Conservation (phyloP, 768 basidiomycete species). For the Tylopilus intermedius region DNA sequence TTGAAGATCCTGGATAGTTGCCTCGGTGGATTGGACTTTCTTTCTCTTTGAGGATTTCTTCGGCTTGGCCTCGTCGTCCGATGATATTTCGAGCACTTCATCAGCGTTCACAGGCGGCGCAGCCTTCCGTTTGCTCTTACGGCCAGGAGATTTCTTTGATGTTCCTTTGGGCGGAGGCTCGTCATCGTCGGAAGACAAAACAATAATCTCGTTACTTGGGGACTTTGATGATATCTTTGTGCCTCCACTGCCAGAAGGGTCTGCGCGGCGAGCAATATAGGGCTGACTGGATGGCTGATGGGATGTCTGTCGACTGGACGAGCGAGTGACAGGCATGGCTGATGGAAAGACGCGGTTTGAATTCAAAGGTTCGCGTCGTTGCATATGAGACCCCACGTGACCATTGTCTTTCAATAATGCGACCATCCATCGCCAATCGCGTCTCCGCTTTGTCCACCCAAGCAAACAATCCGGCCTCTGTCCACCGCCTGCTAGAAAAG, state of each 20-base stretch:
- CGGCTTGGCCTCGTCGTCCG: slow-evolving; percentile 43
- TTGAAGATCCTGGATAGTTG: slow-evolving; percentile 26
- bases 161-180: slow-evolving; percentile 20
- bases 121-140: slow-evolving; percentile 18
- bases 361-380: slow-evolving; percentile 12
- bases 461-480: slow-evolving; percentile 43
- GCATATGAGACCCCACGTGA: neutral
- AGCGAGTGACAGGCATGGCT: slow-evolving; percentile 29
- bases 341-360: neutral
- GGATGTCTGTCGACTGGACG: slow-evolving; percentile 20
- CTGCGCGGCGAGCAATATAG: slow-evolving; percentile 8
- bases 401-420: neutral
- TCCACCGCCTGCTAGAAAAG: slow-evolving; percentile 62
- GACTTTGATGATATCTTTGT: slow-evolving; percentile 14
- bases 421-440: slow-evolving; percentile 33
- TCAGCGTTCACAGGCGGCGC: slow-evolving; percentile 11
- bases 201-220: slow-evolving; percentile 25
- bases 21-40: slow-evolving; percentile 15
- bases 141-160: slow-evolving; percentile 10
- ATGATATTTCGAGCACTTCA: slow-evolving; percentile 54
- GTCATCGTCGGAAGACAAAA: slow-evolving; percentile 34
- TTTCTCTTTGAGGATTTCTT: slow-evolving; percentile 12
- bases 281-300: slow-evolving; percentile 1
- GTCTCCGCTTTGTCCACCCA: slow-evolving; percentile 38
- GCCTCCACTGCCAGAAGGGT: slow-evolving; percentile 3